Base-by-base conservation (phyloP, 108 stramenopile species). In the Cyclotella cryptica region DNA sequence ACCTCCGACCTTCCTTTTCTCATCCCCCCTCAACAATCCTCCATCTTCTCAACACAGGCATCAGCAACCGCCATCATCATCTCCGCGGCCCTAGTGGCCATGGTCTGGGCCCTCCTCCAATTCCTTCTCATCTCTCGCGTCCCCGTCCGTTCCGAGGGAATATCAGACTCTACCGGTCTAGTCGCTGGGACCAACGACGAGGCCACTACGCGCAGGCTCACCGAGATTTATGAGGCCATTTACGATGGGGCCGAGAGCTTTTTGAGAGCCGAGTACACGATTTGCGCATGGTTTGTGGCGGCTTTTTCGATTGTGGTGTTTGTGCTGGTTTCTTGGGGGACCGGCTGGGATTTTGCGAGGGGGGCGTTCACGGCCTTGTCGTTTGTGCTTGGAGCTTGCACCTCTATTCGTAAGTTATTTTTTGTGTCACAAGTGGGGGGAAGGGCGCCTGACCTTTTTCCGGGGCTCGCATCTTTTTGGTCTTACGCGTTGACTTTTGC, bases 181-280 rank as follows among this genome's bases (percentile, higher is more conserved):
- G 73, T 91, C 19, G 69, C 66, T 43, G 87, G 85, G 24, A 66
- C 77, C 35, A 84, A 88, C 74, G 90, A 95, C 62, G 92, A 91
- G 54, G 89, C 84, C 49, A 89, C 87, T n/a, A 92, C 91, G 21
- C 70, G 53, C n/a, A 92, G 92, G 46, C 88, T 96, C 29, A 66
- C 85, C 1, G 93, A 98, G 74, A 97, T 98, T 60, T 96, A 97
- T 79, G 86, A 91, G 55, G 97, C 96, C 27, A 99, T 99, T 84
- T 91, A 94, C 66, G 86, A 93, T 64, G 98, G 98, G 30, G 98
- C 98, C 57, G 94, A 98, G 61, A 90, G 95, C 53, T 98, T 98
- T 86, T 81, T 99, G 24, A 60, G 79, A 3, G 97, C 99, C 42
- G 98, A 99, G 81, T 99, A 99, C 88, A 77, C 63, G 64, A 96